Evolutionary conservation across 768 basidiomycete species (phyloP), one percentile per base, ranked within the genome.

Genomic region (Tylopilus balloui): DNA sequence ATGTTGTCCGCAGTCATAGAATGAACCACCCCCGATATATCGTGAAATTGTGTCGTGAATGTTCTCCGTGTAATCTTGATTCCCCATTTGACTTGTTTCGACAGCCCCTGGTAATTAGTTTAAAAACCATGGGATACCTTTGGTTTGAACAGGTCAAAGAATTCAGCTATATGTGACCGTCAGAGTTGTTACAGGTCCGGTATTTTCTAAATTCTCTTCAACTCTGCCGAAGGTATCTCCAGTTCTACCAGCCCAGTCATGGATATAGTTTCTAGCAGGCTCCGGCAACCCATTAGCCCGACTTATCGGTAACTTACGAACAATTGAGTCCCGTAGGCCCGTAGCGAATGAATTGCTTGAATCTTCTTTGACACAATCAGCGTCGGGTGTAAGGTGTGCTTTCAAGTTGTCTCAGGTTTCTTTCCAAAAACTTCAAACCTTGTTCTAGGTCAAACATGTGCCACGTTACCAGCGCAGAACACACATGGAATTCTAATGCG

Each of bases 271-370:
- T 34, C 41, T 14, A 9, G 25, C 15, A 34, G 45, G 17, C 44
- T 17, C 42, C 50, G 50, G 52, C 45, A 52, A 45, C 19, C n/a
- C 42, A 38, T 45, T 17, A n/a, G 23, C 24, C 43, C 51, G 49
- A 38, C 14, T 27, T 47, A 40, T 50, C 44, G 48, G 59, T 50
- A 54, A 48, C 39, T 48, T 49, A 41, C 48, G 51, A 51, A 41
- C 14, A 34, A 28, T 57, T 35, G 15, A 34, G 23, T 63, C 48
- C 54, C 55, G 58, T 50, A 50, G 23, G 31, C 24, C 29, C 37
- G 39, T 36, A 58, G 55, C 54, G 51, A 63, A 42, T 64, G 54
- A 65, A 64, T 66, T 61, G 55, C 52, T 59, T 63, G 54, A 52
- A 41, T 28, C 17, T 42, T 42, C 36, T 23, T 36, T 29, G 48